Evolutionary conservation across 1,284 basidiomycete species (phyloP).

Genomic region (Salmacisia buchloeana): DNA sequence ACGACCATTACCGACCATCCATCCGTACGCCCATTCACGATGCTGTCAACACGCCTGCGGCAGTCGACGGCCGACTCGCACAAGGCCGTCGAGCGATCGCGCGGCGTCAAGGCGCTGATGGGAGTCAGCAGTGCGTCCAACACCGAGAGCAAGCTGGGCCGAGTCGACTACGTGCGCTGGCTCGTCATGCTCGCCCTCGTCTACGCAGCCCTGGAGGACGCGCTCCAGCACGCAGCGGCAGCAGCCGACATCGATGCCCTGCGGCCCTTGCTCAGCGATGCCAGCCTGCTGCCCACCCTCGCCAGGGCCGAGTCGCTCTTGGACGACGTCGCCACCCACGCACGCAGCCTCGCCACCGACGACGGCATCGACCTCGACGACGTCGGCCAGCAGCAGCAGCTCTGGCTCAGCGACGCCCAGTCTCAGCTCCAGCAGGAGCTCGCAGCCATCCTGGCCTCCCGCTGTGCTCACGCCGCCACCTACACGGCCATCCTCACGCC

Average conservation of each 20-base stretch:
- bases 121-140: neutral
- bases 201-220: slow-evolving; percentile 14
- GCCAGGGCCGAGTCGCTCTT: too few relatives aligned
- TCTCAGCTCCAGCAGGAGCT: too few relatives aligned
- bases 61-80: neutral
- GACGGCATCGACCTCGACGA: slow-evolving; percentile 14
- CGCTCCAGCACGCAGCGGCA: too few relatives aligned
- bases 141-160: slow-evolving; percentile 8
- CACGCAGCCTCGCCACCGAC: too few relatives aligned
- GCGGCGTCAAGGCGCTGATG: neutral
- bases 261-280: too few relatives aligned
- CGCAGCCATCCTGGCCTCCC: slow-evolving; percentile 13
- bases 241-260: too few relatives aligned
- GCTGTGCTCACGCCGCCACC: too few relatives aligned
- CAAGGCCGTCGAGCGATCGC: neutral
- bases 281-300: too few relatives aligned
- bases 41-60: neutral
- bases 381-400: too few relatives aligned
- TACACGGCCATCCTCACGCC: slow-evolving; percentile 23
- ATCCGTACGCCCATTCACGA: too few relatives aligned
- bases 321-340: neutral
- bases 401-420: too few relatives aligned
- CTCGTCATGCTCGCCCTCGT: slow-evolving; percentile 31
- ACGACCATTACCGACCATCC: too few relatives aligned
- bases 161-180: slow-evolving; percentile 30